A percentile compares a stretch with the other conserved stretches of the same genome.
Conservation (phyloP, 495 filamentous ascomycete genomes). For the Neurospora sp. region DNA sequence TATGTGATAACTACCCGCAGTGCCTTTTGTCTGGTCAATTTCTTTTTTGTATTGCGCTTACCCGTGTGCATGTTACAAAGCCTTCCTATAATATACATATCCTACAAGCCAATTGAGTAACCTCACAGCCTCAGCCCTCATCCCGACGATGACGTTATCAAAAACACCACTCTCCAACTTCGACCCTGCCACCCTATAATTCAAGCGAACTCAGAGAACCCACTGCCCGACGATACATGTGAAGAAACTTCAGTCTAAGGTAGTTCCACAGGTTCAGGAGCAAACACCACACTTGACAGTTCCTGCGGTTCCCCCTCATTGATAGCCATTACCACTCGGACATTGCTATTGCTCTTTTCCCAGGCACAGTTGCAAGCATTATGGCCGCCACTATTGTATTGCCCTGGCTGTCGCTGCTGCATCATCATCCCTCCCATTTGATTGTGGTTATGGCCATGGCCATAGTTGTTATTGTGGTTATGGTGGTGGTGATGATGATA, state of each 20-base stretch:
- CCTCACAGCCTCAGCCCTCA: background rate
- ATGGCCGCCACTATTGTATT: background rate
- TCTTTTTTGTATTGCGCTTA: background rate
- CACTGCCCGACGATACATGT: background rate
- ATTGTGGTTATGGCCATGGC: background rate
- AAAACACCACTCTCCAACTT: background rate
- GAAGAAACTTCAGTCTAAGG: background rate
- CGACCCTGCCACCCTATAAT: background rate
- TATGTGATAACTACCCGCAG: background rate
- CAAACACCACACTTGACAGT: slow-evolving; percentile 2
- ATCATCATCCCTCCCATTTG: background rate
- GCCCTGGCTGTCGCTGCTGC: background rate
- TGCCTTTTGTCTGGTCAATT: background rate
- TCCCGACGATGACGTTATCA: background rate
- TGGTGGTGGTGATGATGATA: background rate
- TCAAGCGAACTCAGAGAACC: background rate
- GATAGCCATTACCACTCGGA: background rate
- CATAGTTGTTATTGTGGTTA: background rate
- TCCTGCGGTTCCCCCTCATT: background rate
- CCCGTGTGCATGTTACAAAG: background rate
- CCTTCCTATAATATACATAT: background rate
- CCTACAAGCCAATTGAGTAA: background rate
- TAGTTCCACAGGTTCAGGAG: slow-evolving; percentile 2
- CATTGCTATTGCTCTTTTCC: background rate
- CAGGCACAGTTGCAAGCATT: background rate